These are phyloP conservation scores for Scutellaria baicalensis DNA, from an alignment of 257 asterid species.

Conservation along the genomic window DNA sequence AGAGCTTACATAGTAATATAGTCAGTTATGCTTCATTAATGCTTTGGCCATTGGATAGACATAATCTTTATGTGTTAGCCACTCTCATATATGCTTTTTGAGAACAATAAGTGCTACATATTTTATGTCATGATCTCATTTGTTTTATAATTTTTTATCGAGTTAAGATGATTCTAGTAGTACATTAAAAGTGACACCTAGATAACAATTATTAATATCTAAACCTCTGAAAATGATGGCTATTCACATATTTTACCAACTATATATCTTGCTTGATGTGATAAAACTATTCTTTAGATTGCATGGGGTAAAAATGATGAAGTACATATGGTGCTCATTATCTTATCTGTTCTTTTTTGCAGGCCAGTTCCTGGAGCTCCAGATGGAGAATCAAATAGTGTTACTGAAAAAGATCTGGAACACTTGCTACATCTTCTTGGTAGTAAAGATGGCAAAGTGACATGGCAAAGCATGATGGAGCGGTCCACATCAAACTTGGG, in stretches of 20 bases:
- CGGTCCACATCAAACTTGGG: slow-evolving; percentile 73
- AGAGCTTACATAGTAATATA: not conserved
- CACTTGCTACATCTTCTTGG: slow-evolving; percentile 59
- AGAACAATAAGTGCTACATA: not conserved
- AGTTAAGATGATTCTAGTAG: not conserved
- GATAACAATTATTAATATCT: not conserved
- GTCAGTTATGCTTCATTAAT: not conserved
- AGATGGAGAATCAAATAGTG: slow-evolving; percentile 40
- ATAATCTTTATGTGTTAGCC: not conserved
- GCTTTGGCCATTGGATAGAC: not conserved
- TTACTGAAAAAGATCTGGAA: slow-evolving; percentile 62
- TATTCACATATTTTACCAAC: not conserved
- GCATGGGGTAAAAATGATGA: not conserved
- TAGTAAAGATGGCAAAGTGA: slow-evolving; percentile 63
- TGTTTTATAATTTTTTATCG: not conserved
- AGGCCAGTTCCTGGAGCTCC: slow-evolving; percentile 38
- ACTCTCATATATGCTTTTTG: not conserved
- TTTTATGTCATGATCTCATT: not conserved
- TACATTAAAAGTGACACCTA: not conserved
- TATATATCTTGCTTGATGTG: not conserved
- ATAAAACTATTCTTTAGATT: not conserved
- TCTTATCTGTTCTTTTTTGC: slow-evolving; percentile 10
- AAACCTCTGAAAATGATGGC: not conserved
- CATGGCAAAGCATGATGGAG: slow-evolving; percentile 95
- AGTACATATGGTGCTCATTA: not conserved